phyloP scores from a whole-genome alignment of 495 filamentous ascomycete species.

The Penicillium bialowiezense region DNA sequence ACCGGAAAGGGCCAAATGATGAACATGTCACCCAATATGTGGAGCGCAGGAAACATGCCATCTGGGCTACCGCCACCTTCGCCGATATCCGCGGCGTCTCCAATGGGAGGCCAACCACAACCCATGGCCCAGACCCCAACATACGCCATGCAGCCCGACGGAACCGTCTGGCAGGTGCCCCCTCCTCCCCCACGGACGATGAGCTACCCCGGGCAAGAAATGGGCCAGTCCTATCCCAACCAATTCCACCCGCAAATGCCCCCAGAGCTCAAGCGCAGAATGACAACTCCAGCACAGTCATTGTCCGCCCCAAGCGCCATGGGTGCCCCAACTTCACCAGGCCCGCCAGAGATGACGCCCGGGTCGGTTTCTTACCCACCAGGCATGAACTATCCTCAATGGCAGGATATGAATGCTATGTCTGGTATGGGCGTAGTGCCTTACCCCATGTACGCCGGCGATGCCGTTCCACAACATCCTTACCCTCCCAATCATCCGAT shows the following conservation, averaged over 20 bases:
- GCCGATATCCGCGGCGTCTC: slow-evolving; percentile 32
- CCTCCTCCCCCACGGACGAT: slow-evolving; percentile 34
- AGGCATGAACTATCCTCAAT: slow-evolving; percentile 34
- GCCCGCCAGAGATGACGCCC: slow-evolving; percentile 24
- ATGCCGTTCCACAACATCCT: slow-evolving; percentile 28
- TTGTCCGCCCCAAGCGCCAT: slow-evolving; percentile 18
- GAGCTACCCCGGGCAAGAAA: slow-evolving; percentile 39
- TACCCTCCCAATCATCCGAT: slow-evolving; percentile 32
- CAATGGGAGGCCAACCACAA: slow-evolving; percentile 34
- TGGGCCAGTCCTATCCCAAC: slow-evolving; percentile 27
- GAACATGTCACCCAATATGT: slow-evolving; percentile 33
- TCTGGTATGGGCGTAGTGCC: slow-evolving; percentile 32
- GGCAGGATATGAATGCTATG: slow-evolving; percentile 40
- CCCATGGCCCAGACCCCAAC: slow-evolving; percentile 27
- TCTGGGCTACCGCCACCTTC: slow-evolving; percentile 25
- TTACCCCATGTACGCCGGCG: slow-evolving; percentile 38
- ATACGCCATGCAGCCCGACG: slow-evolving; percentile 39
- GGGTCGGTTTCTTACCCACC: slow-evolving; percentile 36
- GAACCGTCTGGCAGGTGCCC: slow-evolving; percentile 39
- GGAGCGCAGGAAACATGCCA: slow-evolving; percentile 27
- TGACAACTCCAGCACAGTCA: slow-evolving; percentile 41
- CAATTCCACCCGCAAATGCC: slow-evolving; percentile 34
- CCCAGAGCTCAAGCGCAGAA: slow-evolving; percentile 40
- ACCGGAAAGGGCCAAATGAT: slow-evolving; percentile 37
- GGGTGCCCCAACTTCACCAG: slow-evolving; percentile 29